These are phyloP conservation scores for Auriscalpium microsporum DNA, from an alignment of 768 basidiomycete species.

Conservation along the genomic window DNA sequence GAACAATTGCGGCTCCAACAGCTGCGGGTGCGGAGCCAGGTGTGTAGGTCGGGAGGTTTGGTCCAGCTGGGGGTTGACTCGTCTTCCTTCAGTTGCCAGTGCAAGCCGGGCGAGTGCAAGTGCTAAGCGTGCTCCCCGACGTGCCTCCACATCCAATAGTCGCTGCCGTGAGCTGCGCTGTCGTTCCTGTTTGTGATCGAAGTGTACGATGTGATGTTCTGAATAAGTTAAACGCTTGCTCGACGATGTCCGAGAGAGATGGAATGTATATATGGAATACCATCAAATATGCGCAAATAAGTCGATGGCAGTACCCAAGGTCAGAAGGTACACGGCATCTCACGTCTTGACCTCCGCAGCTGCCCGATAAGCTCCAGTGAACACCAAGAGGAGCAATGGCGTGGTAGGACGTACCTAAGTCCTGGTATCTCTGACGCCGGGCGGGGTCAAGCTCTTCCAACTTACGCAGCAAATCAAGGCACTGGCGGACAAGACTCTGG, in stretches of 20 bases:
- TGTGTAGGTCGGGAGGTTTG: constrained; percentile 17
- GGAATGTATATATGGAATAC: no score
- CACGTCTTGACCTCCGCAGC: neutral
- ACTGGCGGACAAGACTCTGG: constrained; percentile 30
- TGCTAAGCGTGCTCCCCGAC: constrained; percentile 32
- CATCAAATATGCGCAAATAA: no score
- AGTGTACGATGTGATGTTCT: no score
- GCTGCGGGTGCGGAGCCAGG: constrained; percentile 47
- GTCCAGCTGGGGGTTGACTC: neutral
- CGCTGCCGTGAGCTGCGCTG: no score
- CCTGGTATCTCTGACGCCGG: constrained; percentile 59
- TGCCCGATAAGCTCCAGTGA: neutral
- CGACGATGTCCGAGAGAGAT: no score
- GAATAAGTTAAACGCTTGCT: no score
- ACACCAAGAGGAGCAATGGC: neutral
- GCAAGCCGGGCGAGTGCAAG: constrained; percentile 58
- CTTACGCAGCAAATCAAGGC: constrained; percentile 42
- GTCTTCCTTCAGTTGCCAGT: constrained; percentile 37
- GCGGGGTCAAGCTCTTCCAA: constrained; percentile 58
- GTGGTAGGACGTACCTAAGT: constrained; percentile 35
- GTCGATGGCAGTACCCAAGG: no score
- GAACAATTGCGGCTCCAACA: constrained; percentile 36
- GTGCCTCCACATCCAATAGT: neutral
- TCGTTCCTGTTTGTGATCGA: no score
- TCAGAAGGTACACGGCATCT: neutral